Evolutionary conservation across 2,329 filamentous ascomycete species (phyloP), one percentile per base, ranked within the genome.

Genomic region (Aspergillaceae sp.): DNA sequence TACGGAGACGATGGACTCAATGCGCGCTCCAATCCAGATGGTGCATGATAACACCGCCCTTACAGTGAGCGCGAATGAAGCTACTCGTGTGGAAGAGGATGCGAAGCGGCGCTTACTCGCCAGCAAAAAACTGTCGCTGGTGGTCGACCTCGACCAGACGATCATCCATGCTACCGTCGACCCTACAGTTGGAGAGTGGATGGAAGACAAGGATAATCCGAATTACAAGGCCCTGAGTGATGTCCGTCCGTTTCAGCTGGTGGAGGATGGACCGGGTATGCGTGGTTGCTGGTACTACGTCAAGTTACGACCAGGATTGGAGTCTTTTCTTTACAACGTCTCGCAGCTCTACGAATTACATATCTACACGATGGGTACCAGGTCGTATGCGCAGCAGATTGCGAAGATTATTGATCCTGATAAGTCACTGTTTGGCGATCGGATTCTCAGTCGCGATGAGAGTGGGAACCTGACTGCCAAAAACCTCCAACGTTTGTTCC

Each of bases 111-210:
- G 91, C 19, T 74, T 98, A 37, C 74, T 98, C 38, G 77, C 82
- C 48, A 80, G 85, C 51, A 81, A 85, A 56, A 95, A 94, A 70
- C 77, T 98, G 40, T 94, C 87, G 40, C 76, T 98, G 40, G 92
- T 98, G 28, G 92, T 98, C 56, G 92, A 98, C 74, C 75, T 98
- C 45, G 92, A 98, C 64, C 91, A 97, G 72, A 98, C 92, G 47
- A 92, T 98, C 59, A 98, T 98, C 55, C 92, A 98, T 66, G 92
- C 92, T 28, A 95, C 89, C 51, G 94, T 97, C 59, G 92, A 98
- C 57, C 91, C 90, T 5, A 98, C 92, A 0, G 84, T 98, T 45
- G 89, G 84, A 52, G 91, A 98, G 65, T 98, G 92, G 92, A 87
- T 94, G 73, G 78, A 81, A 42, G 90, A 98, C 64, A 80, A 84